phyloP scores from a whole-genome alignment of 2,329 filamentous ascomycete genomes.

The Fusarium liriodendri region DNA sequence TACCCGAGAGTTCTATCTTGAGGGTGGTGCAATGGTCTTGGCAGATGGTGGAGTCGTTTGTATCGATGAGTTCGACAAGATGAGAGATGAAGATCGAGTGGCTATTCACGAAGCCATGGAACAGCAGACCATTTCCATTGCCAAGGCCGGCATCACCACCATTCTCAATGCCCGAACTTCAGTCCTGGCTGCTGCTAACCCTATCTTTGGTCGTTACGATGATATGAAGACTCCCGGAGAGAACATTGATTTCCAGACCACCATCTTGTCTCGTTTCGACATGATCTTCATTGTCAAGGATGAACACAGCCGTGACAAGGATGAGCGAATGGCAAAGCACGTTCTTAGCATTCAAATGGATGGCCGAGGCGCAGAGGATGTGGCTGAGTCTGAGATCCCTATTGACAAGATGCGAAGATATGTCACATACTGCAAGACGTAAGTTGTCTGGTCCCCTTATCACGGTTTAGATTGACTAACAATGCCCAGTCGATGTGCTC shows the following conservation, averaged over 20 bases:
- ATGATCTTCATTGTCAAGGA: conserved; percentile 99
- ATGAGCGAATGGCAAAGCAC: conserved; percentile 94
- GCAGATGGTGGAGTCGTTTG: conserved; percentile 97
- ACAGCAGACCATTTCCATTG: conserved; percentile 98
- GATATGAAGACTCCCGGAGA: conserved; percentile 97
- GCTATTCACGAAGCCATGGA: conserved; percentile 99
- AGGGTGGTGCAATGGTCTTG: conserved; percentile 98
- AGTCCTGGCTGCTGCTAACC: conserved; percentile 94
- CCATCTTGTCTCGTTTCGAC: conserved; percentile 96
- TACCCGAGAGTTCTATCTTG: conserved; percentile 96
- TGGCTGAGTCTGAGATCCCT: conserved; percentile 86
- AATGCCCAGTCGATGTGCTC: conserved; percentile 80
- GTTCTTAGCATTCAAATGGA: conserved; percentile 99
- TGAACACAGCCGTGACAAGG: conserved; percentile 88
- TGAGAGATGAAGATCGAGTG: conserved; percentile 97
- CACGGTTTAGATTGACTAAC: conserved; percentile 42
- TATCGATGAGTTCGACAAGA: conserved; percentile 99
- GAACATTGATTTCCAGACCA: conserved; percentile 99
- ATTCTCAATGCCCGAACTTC: conserved; percentile 97
- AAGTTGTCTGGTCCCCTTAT: conserved; percentile 52
- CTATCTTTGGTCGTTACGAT: conserved; percentile 97
- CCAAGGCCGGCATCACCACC: conserved; percentile 97
- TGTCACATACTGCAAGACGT: conserved; percentile 96
- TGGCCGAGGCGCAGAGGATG: conserved; percentile 82
- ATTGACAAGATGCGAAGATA: conserved; percentile 98